Evolutionary conservation across 805 yeast species (phyloP).

Genomic region (Schwanniomyces pseudopolymorphus): DNA sequence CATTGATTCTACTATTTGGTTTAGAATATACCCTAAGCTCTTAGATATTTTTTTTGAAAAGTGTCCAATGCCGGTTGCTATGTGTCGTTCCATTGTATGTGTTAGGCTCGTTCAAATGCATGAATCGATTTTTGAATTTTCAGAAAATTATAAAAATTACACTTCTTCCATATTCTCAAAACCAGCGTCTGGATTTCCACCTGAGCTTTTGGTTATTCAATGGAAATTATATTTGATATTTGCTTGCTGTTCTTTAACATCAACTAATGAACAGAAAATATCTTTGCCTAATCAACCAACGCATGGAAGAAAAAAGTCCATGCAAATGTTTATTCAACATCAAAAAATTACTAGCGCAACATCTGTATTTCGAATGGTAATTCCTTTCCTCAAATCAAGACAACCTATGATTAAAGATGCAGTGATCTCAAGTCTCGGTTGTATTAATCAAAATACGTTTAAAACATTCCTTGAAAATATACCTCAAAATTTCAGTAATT

Average conservation of each 20-base stretch:
- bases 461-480: conserved; percentile 76
- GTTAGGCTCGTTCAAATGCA: conserved; percentile 83
- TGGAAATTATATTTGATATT: conserved; percentile 88
- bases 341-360: conserved; percentile 92
- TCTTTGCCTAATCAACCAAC: conserved; percentile 49
- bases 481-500: conserved; percentile 54
- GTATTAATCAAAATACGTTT: conserved; percentile 87
- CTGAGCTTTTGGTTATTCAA: conserved; percentile 75
- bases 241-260: conserved; percentile 87
- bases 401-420: conserved; percentile 78
- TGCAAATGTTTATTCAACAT: conserved; percentile 81
- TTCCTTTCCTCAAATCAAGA: conserved; percentile 73
- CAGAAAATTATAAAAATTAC: conserved; percentile 42
- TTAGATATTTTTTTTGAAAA: conserved; percentile 68
- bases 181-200: conserved; percentile 39
- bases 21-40: conserved; percentile 77
- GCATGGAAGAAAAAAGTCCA: conserved; percentile 74
- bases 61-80: conserved; percentile 92
- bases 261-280: conserved; percentile 82
- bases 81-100: conserved; percentile 89
- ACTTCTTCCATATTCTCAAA: conserved; percentile 37
- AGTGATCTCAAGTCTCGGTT: conserved; percentile 83
- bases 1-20: conserved; percentile 96
- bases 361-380: conserved; percentile 81
- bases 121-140: conserved; percentile 59